Percentiles rank a stretch among this genome's conserved stretches.
phyloP scores from a whole-genome alignment of 805 yeast species.

The Spathaspora passalidarum region DNA sequence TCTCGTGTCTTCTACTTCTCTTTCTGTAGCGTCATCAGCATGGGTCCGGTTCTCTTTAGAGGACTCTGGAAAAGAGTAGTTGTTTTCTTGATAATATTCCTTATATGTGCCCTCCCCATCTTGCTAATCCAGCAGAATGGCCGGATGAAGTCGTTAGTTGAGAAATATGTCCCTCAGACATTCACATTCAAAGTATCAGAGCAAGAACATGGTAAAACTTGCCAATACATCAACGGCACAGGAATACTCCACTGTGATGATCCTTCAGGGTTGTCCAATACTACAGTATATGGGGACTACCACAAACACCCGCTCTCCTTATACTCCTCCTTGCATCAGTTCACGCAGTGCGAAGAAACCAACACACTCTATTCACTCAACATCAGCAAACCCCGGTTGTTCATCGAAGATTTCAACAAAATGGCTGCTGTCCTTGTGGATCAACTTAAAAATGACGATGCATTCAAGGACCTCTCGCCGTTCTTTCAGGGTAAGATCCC shows the following conservation, averaged over 20 bases:
- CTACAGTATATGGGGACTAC: not conserved
- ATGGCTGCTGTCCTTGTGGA: conserved; percentile 3
- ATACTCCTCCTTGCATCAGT: not conserved
- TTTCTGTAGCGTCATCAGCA: too few relatives aligned
- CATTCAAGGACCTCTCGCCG: conserved; percentile 3
- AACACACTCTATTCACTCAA: not conserved
- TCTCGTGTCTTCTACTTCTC: too few relatives aligned
- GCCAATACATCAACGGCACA: too few relatives aligned
- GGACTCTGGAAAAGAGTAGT: not conserved
- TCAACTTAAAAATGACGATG: conserved; percentile 6
- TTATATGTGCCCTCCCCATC: not conserved
- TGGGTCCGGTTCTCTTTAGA: too few relatives aligned
- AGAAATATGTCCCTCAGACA: not conserved
- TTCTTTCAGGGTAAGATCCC: conserved; percentile 9
- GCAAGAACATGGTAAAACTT: too few relatives aligned
- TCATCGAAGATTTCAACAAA: conserved; percentile 8
- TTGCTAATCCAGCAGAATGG: not conserved
- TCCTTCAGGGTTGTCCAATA: not conserved
- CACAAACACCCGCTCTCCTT: not conserved
- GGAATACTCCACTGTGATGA: too few relatives aligned
- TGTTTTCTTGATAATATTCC: not conserved
- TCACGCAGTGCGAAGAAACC: not conserved
- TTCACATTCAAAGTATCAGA: too few relatives aligned
- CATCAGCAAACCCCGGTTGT: not conserved
- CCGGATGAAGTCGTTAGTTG: not conserved